Percentiles rank a stretch among this genome's conserved stretches.
Evolutionary conservation across 164 flowering plant species (phyloP).

Genomic region (Chloranthus sessilifolius): DNA sequence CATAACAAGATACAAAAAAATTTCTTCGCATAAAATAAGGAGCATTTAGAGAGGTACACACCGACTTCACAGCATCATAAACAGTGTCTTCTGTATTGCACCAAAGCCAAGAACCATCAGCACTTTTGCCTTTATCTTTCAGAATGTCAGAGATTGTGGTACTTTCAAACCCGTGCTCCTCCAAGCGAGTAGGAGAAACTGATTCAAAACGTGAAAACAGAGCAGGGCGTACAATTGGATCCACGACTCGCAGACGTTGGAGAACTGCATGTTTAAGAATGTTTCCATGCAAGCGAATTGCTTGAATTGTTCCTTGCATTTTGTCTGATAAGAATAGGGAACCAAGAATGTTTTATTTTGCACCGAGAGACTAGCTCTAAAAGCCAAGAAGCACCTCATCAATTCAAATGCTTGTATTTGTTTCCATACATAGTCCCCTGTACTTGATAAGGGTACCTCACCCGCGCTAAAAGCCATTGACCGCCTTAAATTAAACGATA

Average conservation of each 20-base stretch:
- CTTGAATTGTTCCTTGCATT: slow-evolving; percentile 61
- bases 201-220: slow-evolving; percentile 40
- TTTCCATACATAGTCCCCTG: too few relatives aligned
- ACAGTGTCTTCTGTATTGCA: slow-evolving; percentile 88
- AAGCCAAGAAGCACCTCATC: too few relatives aligned
- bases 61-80: slow-evolving; percentile 95
- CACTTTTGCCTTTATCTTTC: slow-evolving; percentile 76
- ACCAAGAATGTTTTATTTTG: background rate
- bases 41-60: slow-evolving; percentile 34
- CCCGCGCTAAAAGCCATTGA: too few relatives aligned
- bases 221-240: slow-evolving; percentile 35
- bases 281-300: slow-evolving; percentile 45
- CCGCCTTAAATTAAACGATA: too few relatives aligned
- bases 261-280: slow-evolving; percentile 48
- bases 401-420: too few relatives aligned
- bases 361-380: too few relatives aligned
- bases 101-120: slow-evolving; percentile 99
- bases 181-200: slow-evolving; percentile 50
- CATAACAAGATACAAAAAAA: too few relatives aligned
- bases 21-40: too few relatives aligned
- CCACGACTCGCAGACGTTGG: slow-evolving; percentile 42
- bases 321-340: slow-evolving; percentile 13
- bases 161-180: slow-evolving; percentile 94
- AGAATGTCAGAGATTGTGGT: slow-evolving; percentile 72
- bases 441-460: too few relatives aligned